A percentile compares a stretch with the other conserved stretches of the same genome.
phyloP scores from a whole-genome alignment of 805 yeast species.

The Lipomyces yamadae region DNA sequence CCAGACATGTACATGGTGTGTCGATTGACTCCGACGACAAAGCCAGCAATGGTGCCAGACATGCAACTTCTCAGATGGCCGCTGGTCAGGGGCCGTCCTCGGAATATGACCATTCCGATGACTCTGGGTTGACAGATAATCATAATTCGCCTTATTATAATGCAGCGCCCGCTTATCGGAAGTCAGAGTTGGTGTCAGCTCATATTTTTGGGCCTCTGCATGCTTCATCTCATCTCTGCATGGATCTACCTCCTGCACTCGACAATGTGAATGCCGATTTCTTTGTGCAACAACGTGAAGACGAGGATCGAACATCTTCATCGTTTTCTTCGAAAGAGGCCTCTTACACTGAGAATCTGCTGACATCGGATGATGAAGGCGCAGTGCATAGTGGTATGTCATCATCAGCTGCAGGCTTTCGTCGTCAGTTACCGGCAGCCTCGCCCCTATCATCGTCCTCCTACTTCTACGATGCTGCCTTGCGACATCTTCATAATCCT shows the following conservation, averaged over 20 bases:
- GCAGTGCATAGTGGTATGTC: not conserved
- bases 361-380: not conserved
- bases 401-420: conserved; percentile 3
- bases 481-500: not conserved
- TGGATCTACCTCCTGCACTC: not conserved
- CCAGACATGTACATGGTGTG: conserved; percentile 9
- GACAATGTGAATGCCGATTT: not conserved
- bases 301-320: not conserved
- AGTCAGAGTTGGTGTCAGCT: not conserved
- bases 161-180: not conserved
- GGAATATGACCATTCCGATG: not conserved
- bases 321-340: not conserved
- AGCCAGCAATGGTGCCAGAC: not conserved
- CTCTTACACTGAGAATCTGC: not conserved
- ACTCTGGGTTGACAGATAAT: not conserved
- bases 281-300: not conserved
- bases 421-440: not conserved
- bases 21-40: not conserved
- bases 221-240: not conserved
- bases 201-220: not conserved
- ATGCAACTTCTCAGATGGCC: not conserved
- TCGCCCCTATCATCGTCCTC: not conserved
- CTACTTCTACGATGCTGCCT: conserved; percentile 1
- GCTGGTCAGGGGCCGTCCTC: not conserved
- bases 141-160: not conserved